Evolutionary conservation across 306 rosid species (phyloP).

Genomic region (Sphenostylis stenocarpa): DNA sequence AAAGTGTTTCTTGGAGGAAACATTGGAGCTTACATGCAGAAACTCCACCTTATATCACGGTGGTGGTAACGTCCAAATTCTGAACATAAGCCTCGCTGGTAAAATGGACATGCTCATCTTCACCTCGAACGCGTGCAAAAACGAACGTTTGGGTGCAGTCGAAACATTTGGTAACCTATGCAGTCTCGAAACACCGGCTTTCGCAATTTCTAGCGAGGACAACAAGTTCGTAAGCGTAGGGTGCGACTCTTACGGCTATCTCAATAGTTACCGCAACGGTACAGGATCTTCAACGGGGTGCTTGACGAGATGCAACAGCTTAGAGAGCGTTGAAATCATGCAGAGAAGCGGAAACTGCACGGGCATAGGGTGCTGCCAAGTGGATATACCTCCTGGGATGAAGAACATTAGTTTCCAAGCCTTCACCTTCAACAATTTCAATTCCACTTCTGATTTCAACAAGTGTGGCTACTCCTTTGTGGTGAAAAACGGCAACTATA

Average conservation of each 20-base stretch:
- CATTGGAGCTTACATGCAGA: neutral
- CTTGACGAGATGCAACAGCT: neutral
- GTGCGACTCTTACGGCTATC: neutral
- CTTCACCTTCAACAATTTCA: neutral
- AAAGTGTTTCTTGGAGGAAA: neutral
- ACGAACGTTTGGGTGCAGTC: rapidly evolving
- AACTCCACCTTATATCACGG: neutral
- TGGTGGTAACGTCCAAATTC: neutral
- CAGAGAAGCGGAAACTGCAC: neutral
- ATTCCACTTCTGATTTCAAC: neutral
- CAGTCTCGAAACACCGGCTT: neutral
- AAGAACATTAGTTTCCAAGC: neutral
- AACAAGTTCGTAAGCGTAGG: slow-evolving; percentile 16
- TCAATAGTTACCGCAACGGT: neutral
- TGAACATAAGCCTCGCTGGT: neutral
- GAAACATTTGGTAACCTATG: rapidly evolving
- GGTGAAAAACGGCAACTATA: slow-evolving; percentile 19
- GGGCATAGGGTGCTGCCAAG: slow-evolving; percentile 27
- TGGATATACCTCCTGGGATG: neutral
- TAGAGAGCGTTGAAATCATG: neutral
- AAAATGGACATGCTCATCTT: neutral
- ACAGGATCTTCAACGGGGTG: neutral
- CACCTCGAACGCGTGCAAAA: neutral
- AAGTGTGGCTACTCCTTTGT: slow-evolving; percentile 22
- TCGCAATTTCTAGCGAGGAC: neutral